Percentiles rank a stretch among this genome's conserved stretches.
These are phyloP conservation scores for Hypoxylon sp. DNA, from an alignment of 2,329 filamentous ascomycete species.

Conservation along the genomic window DNA sequence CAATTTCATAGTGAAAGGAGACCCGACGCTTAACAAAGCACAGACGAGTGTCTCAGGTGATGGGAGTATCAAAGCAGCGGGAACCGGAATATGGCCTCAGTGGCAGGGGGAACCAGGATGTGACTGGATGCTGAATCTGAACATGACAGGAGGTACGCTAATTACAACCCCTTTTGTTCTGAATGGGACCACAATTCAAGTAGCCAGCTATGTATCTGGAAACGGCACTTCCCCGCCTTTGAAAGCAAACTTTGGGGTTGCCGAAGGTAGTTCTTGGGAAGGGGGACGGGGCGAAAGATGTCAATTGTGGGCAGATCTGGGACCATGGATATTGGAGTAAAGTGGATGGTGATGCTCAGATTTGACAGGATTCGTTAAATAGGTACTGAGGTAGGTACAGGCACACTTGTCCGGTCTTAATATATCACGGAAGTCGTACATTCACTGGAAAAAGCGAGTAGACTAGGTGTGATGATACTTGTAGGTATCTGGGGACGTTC, in stretches of 20 bases:
- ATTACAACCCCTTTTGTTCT: conserved; percentile 29
- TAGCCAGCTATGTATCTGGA: conserved; percentile 53
- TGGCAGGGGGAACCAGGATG: conserved; percentile 54
- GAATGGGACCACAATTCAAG: conserved; percentile 47
- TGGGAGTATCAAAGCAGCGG: conserved; percentile 52
- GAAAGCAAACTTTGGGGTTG: conserved; percentile 55
- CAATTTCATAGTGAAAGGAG: conserved; percentile 61
- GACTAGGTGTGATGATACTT: no score
- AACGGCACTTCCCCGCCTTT: conserved; percentile 54
- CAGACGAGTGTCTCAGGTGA: conserved; percentile 51
- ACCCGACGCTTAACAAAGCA: conserved; percentile 58
- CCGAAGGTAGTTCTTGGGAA: conserved; percentile 64
- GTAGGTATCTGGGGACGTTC: no score
- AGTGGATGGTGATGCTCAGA: neutral
- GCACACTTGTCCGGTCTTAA: no score
- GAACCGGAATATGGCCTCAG: conserved; percentile 55
- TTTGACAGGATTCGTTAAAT: neutral
- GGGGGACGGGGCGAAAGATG: conserved; percentile 63
- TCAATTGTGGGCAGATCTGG: conserved; percentile 60
- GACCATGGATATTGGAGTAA: conserved; percentile 37
- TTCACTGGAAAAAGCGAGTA: no score
- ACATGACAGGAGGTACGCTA: conserved; percentile 61
- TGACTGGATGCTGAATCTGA: conserved; percentile 61
- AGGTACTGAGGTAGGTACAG: no score
- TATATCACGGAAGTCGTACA: no score